Percentiles rank a stretch among this genome's conserved stretches.
Conservation (phyloP, 169 alveolate species). For the Cryptosporidium canis region DNA sequence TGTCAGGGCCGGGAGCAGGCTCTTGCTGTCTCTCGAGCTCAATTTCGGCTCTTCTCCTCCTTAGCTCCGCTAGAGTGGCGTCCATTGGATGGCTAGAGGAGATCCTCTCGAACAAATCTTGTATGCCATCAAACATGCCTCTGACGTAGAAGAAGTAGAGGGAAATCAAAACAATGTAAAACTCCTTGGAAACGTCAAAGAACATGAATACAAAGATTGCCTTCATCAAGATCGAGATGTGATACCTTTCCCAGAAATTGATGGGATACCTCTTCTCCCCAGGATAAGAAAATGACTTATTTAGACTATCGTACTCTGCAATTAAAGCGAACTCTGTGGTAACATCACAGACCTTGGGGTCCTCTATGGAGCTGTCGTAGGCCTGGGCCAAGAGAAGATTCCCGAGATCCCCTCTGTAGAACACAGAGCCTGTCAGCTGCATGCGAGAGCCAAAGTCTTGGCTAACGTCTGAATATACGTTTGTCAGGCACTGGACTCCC, state of each 20-base stretch:
- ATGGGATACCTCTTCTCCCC: slow-evolving; percentile 48
- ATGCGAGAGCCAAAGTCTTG: slow-evolving; percentile 34
- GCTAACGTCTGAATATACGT: background rate
- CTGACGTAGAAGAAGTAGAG: slow-evolving; percentile 26
- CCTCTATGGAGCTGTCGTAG: background rate
- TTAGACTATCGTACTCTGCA: slow-evolving; percentile 26
- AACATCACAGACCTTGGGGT: slow-evolving; percentile 12
- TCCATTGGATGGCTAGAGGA: slow-evolving; percentile 66
- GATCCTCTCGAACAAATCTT: slow-evolving; percentile 25
- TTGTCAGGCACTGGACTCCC: background rate
- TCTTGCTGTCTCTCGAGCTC: slow-evolving; percentile 12
- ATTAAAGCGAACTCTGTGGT: slow-evolving; percentile 55
- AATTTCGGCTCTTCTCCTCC: slow-evolving; percentile 60
- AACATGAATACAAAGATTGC: slow-evolving; percentile 50
- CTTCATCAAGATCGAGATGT: slow-evolving; percentile 49
- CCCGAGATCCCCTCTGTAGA: slow-evolving; percentile 2
- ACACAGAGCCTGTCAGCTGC: slow-evolving; percentile 9
- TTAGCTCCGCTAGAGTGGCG: slow-evolving; percentile 46
- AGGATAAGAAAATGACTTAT: slow-evolving; percentile 31
- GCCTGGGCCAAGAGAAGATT: slow-evolving; percentile 34
- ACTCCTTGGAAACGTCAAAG: slow-evolving; percentile 61
- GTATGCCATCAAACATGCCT: slow-evolving; percentile 54
- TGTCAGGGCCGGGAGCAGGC: background rate
- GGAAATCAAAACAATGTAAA: slow-evolving; percentile 35
- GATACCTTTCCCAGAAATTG: slow-evolving; percentile 70